Base-by-base conservation (phyloP, 257 asterid genomes). In the Capsicum pubescens region DNA sequence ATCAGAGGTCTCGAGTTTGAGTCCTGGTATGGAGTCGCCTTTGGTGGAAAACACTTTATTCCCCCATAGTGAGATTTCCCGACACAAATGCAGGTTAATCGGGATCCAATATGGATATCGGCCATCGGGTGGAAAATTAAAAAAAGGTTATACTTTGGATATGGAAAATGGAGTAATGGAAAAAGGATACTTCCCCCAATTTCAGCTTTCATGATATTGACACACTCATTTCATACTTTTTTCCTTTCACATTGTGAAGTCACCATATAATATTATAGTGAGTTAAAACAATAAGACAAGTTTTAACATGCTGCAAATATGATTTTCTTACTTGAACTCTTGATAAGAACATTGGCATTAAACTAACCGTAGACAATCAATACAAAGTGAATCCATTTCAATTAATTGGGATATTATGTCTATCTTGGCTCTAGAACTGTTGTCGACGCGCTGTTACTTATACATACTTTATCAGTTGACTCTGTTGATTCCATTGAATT, bases 391-490 rank as follows among this genome's bases (percentile, higher is more conserved):
- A 71, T 10, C 10, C 39, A 71, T 44, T 71, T 71, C 10, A 19
- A 48, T 0, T 0, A 50, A 48, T 19, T 13, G 15, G 2, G 9
- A 21, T 1, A 8, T 14, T 74, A 50, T 12, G 21, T 16, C 61
- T 70, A 86, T 68, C 88, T 61, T 69, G 83, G 84, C 2, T 80
- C 55, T 0, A 80, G 16, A 6, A 71, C 3, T 21, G 84, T 80
- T n/a, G 59, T 32, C 3, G 87, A 69, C 13, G n/a, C 0, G 5
- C 8, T 80, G 83, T 39, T 46, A n/a, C 60, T 54, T 64, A 32
- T 1, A 17, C 2, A 26, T 26, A 39, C 44, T 39, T 39, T 39
- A 2, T 39, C 44, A 39, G 44, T 39, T 39, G 32, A 3, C 21
- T 21, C 59, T 19, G 16, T 11, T 44, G 50, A 13, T 61, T 59